phyloP scores from a whole-genome alignment of 495 filamentous ascomycete species.

The Aspergillus coremiiformis region DNA sequence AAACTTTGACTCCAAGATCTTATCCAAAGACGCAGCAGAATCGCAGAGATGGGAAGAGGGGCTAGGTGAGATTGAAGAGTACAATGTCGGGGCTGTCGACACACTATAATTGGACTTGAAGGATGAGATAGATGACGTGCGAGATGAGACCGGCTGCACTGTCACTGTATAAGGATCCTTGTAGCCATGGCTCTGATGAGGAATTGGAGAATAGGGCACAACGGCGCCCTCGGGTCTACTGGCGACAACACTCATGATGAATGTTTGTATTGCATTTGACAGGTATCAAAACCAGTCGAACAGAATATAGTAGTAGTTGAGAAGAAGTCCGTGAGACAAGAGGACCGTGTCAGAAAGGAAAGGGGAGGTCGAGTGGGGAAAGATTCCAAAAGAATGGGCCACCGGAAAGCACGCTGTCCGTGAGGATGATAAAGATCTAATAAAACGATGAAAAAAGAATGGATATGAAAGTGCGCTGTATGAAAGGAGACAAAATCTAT shows the following conservation, averaged over 20 bases:
- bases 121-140: conserved; percentile 36
- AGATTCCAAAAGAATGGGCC: background rate
- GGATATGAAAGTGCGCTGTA: background rate
- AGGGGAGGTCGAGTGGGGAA: conserved; percentile 4
- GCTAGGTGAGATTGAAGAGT: conserved; percentile 31
- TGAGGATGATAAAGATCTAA: background rate
- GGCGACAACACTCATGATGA: conserved; percentile 37
- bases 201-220: conserved; percentile 25
- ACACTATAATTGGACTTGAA: conserved; percentile 35
- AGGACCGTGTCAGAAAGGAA: background rate
- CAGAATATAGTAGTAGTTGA: background rate
- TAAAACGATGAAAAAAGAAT: background rate
- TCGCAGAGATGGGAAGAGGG: conserved; percentile 32
- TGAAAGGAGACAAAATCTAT: conserved; percentile 2
- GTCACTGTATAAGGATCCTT: conserved; percentile 23
- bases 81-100: conserved; percentile 35
- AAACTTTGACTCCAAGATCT: conserved; percentile 34
- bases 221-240: conserved; percentile 34
- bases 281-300: conserved; percentile 5
- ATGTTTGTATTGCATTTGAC: conserved; percentile 8
- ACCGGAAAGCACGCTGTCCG: background rate
- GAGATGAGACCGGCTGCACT: conserved; percentile 27
- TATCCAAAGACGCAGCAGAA: conserved; percentile 30
- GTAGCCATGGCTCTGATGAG: conserved; percentile 19
- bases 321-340: background rate